Evolutionary conservation across 1,284 basidiomycete species (phyloP).

Genomic region (Phellopilus nigrolimitatus): DNA sequence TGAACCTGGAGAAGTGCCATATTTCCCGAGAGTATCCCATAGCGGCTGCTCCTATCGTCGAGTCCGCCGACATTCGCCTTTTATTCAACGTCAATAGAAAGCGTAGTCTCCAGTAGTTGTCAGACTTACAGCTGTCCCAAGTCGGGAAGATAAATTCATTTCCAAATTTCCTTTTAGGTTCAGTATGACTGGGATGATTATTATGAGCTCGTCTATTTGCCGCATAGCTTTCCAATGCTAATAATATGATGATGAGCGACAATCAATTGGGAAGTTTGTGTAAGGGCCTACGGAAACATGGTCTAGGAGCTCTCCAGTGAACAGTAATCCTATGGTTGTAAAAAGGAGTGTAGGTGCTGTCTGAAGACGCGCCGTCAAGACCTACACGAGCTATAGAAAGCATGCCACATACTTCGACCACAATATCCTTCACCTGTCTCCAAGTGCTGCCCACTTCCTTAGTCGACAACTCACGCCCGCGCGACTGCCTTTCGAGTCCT

Average conservation of each 20-base stretch:
- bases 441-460: slow-evolving; percentile 31
- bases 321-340: slow-evolving; percentile 69
- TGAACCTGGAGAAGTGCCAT: slow-evolving; percentile 89
- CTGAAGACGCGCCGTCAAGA: slow-evolving; percentile 34
- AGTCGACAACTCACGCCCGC: slow-evolving; percentile 14
- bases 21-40: slow-evolving; percentile 76
- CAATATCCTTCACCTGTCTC: slow-evolving; percentile 53
- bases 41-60: slow-evolving; percentile 64
- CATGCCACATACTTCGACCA: slow-evolving; percentile 51
- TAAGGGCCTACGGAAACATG: slow-evolving; percentile 66
- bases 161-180: slow-evolving; percentile 97
- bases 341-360: slow-evolving; percentile 69
- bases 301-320: slow-evolving; percentile 86
- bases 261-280: background rate
- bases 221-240: slow-evolving; percentile 88
- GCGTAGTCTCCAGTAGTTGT: background rate
- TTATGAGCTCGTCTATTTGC: slow-evolving; percentile 91
- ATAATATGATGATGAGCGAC: background rate
- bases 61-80: slow-evolving; percentile 82
- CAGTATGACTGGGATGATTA: slow-evolving; percentile 91
- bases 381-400: slow-evolving; percentile 15
- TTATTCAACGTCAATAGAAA: background rate
- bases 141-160: slow-evolving; percentile 84
- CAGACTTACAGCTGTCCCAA: slow-evolving; percentile 53
- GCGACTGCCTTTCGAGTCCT: slow-evolving; percentile 10